Conservation (phyloP, 2,329 filamentous ascomycete species). For the Penicillium italicum region DNA sequence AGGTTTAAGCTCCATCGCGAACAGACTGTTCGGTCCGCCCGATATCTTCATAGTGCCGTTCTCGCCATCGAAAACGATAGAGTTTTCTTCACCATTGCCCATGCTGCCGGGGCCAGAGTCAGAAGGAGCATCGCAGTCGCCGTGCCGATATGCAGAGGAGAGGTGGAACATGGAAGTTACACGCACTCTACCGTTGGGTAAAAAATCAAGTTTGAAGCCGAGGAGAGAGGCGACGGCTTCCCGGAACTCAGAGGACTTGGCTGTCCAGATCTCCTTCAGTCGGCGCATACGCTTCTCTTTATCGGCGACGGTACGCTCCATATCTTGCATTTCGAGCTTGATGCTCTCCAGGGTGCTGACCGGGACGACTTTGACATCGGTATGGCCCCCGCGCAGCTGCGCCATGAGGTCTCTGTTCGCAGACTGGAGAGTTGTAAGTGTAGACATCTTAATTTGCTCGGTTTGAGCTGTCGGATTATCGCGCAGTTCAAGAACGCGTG, state of each 20-base stretch:
- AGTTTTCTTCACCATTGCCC: slow-evolving; percentile 52
- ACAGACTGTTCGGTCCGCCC: slow-evolving; percentile 80
- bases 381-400: slow-evolving; percentile 57
- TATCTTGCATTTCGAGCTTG: slow-evolving; percentile 70
- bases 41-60: slow-evolving; percentile 97
- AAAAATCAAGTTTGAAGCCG: slow-evolving; percentile 92
- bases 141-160: slow-evolving; percentile 48
- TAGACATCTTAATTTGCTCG: slow-evolving; percentile 78
- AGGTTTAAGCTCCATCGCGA: slow-evolving; percentile 78
- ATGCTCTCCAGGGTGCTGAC: slow-evolving; percentile 70
- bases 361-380: slow-evolving; percentile 64
- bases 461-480: slow-evolving; percentile 87
- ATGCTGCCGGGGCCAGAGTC: slow-evolving; percentile 49
- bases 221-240: slow-evolving; percentile 89
- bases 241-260: slow-evolving; percentile 90
- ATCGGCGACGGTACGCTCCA: slow-evolving; percentile 63
- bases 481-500: slow-evolving; percentile 77
- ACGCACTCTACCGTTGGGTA: slow-evolving; percentile 93
- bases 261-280: slow-evolving; percentile 86
- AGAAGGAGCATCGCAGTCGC: slow-evolving; percentile 55
- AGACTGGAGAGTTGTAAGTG: slow-evolving; percentile 69
- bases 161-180: slow-evolving; percentile 84
- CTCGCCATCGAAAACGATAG: slow-evolving; percentile 82
- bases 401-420: slow-evolving; percentile 82
- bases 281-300: slow-evolving; percentile 77